Evolutionary conservation across 805 yeast genomes (phyloP).

Genomic region (Saccharomycopsis fibuligera): DNA sequence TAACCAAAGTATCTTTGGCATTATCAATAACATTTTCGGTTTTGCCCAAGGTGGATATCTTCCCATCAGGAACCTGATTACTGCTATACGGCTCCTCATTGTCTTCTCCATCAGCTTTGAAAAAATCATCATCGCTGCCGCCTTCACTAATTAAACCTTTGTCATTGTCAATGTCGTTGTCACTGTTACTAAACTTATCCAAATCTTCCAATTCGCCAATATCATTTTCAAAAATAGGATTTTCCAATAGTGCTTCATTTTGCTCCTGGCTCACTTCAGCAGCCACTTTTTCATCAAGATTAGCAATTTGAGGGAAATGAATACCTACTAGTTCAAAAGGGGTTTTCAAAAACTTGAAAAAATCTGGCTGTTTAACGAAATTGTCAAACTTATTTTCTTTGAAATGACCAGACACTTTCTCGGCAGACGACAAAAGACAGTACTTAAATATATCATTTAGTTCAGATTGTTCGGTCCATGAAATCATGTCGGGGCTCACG

Average conservation of each 20-base stretch:
- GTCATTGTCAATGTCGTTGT: not conserved
- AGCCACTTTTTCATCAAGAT: too few relatives aligned
- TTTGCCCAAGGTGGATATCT: not conserved
- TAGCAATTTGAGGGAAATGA: not conserved
- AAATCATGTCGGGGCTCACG: not conserved
- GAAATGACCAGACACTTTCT: not conserved
- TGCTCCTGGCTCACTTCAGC: too few relatives aligned
- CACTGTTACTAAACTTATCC: too few relatives aligned
- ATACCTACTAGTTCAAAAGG: constrained; percentile 3
- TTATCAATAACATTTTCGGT: not conserved
- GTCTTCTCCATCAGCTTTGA: not conserved
- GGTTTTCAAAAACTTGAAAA: not conserved
- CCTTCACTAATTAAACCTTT: not conserved
- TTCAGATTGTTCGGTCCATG: constrained; percentile 41
- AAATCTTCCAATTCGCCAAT: too few relatives aligned
- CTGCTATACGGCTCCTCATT: too few relatives aligned
- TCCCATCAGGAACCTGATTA: too few relatives aligned
- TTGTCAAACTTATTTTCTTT: not conserved
- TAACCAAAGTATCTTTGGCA: not conserved
- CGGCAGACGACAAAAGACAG: not conserved
- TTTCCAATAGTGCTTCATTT: too few relatives aligned
- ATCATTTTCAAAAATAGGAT: constrained; percentile 4
- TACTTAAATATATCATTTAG: constrained; percentile 24
- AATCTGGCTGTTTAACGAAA: not conserved
- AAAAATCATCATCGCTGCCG: not conserved